A percentile compares a stretch with the other conserved stretches of the same genome.
Evolutionary conservation across 2,329 filamentous ascomycete genomes (phyloP).

Genomic region (Claviceps humidiphila): DNA sequence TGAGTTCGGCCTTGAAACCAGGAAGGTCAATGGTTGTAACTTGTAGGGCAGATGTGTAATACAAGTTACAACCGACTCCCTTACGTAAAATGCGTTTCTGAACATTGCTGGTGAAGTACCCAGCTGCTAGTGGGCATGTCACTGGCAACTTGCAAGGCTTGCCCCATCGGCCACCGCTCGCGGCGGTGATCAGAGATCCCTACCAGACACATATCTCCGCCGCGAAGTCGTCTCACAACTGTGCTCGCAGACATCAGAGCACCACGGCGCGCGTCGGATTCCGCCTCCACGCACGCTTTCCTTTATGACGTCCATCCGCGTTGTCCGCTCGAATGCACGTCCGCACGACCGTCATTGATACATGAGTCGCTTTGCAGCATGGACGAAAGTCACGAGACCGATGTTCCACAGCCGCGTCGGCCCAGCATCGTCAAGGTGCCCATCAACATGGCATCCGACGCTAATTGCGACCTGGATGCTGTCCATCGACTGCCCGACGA

Average conservation of each 20-base stretch:
- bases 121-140: no score
- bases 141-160: no score
- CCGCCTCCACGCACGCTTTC: neutral
- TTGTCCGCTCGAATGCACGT: neutral
- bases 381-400: slow-evolving; percentile 18
- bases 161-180: no score
- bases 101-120: no score
- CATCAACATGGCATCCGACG: slow-evolving; percentile 10
- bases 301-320: neutral
- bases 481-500: slow-evolving; percentile 51
- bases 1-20: no score
- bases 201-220: no score
- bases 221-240: no score
- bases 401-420: slow-evolving; percentile 16
- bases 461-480: slow-evolving; percentile 16
- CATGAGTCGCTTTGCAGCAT: neutral
- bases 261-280: neutral
- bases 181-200: no score
- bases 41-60: no score
- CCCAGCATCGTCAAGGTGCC: slow-evolving; percentile 22
- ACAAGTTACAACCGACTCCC: no score
- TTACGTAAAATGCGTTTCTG: no score
- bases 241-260: neutral
- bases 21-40: no score
- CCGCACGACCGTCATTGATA: neutral